Conservation (phyloP, 208 protist genomes). For the Leishmania tropica region DNA sequence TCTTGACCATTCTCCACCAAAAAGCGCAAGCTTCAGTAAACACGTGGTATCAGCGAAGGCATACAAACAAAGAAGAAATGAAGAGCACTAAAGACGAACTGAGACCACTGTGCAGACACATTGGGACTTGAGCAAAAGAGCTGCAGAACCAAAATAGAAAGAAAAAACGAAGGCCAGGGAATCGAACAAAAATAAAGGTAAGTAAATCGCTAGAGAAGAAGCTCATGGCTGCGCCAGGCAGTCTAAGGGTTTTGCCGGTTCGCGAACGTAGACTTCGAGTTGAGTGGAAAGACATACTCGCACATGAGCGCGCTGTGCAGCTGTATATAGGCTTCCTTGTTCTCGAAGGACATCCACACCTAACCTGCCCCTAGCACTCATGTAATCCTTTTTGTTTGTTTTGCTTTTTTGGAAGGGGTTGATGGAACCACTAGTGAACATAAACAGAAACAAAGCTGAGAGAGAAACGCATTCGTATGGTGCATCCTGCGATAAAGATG, state of each 20-base stretch:
- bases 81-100: neutral
- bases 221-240: neutral
- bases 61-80: neutral
- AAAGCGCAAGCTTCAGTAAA: neutral
- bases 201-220: neutral
- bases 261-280: neutral
- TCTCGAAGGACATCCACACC: neutral
- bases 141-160: neutral
- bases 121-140: neutral
- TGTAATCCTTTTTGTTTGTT: neutral
- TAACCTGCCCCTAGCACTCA: neutral
- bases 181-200: neutral
- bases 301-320: neutral
- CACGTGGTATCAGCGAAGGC: neutral
- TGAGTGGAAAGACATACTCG: neutral
- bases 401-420: neutral
- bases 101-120: neutral
- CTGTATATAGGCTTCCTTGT: neutral
- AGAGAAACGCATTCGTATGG: neutral
- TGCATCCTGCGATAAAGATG: neutral
- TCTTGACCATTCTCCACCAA: conserved; percentile 80
- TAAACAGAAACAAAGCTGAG: neutral
- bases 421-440: conserved; percentile 2
- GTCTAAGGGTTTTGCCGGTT: neutral
- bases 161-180: neutral